Evolutionary conservation across 2,329 filamentous ascomycete species (phyloP), one percentile per base, ranked within the genome.

Genomic region (Xylaria sp.): DNA sequence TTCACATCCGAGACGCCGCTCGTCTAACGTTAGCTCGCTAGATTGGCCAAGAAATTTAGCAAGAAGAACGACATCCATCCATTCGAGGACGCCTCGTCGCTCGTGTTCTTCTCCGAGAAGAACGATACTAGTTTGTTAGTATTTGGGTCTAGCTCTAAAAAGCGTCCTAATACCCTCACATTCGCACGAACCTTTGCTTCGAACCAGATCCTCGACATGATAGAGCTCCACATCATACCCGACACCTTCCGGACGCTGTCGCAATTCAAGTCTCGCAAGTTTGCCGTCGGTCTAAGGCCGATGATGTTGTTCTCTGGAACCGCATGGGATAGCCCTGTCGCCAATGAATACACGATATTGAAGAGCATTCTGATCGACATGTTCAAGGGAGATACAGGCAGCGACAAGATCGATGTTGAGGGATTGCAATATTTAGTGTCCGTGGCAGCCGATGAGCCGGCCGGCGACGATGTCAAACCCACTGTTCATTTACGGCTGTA

Each of bases 51-150:
- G 77, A 93, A 93, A 69, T 97, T 99, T 81, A 91, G 88, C 78
- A 99, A 98, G 85, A 98, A 98, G 83, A 99, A 99, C 78, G 84
- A 88, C 69, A 90, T 97, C 71, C 93, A 95, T 77, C 95, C 95
- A 2, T 99, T 99, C 77, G 94, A 97, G 77, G 93, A 96, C 75
- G 81, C 90, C 66, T 83, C 89, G 27, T 94, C 90, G 54, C 85
- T 98, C 68, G 92, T 97, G 79, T 99, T 99, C 82, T 93, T 99
- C 82, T 90, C 90, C 65, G 89, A 93, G 75, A 99, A 98, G 82
- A 99, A 99, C 79, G 95, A 99, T 77, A 89, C 91, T 72, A 90
- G 88, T 46, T 81, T 97, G 48, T 84, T 97, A 68, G 85, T 95
- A 68, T 96, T 96, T 71, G 93, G 89, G 54, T 89, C 86, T 75